phyloP scores from a whole-genome alignment of 2,329 filamentous ascomycete genomes.

The Exophiala calicioides region DNA sequence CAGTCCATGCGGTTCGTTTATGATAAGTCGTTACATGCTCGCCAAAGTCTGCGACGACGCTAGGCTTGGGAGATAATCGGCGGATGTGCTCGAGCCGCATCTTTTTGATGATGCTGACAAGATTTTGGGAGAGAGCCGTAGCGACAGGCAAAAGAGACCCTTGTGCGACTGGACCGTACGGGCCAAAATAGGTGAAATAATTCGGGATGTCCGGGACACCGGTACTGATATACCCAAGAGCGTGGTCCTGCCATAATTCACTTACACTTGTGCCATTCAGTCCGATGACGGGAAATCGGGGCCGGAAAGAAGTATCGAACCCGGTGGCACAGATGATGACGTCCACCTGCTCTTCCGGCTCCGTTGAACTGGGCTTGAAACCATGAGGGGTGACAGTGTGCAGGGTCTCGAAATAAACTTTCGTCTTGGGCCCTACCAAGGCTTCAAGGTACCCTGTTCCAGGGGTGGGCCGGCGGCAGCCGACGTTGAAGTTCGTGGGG shows the following conservation, averaged over 20 bases:
- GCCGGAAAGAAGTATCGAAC: conserved; percentile 22
- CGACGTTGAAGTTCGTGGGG: conserved; percentile 43
- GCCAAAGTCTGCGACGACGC: conserved; percentile 35
- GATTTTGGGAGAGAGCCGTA: conserved; percentile 41
- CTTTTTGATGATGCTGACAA: conserved; percentile 41
- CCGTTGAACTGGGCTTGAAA: conserved; percentile 30
- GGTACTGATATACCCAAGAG: background rate
- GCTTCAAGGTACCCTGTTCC: conserved; percentile 47
- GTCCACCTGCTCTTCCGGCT: background rate
- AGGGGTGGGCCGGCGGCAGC: conserved; percentile 45
- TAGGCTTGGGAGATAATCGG: conserved; percentile 17
- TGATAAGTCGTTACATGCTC: conserved; percentile 43
- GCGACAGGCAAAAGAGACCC: conserved; percentile 45
- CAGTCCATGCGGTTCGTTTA: conserved; percentile 30
- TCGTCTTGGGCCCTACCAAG: conserved; percentile 39
- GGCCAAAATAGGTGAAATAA: conserved; percentile 41
- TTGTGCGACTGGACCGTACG: conserved; percentile 44
- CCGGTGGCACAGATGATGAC: too few species aligned
- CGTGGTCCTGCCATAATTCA: conserved; percentile 2
- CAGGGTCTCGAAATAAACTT: background rate
- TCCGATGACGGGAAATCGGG: conserved; percentile 13
- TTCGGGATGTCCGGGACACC: conserved; percentile 28
- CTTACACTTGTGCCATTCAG: conserved; percentile 1
- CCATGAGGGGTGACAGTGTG: conserved; percentile 29
- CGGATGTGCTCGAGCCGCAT: conserved; percentile 37